Percentiles rank a stretch among this genome's conserved stretches.
phyloP scores from a whole-genome alignment of 1,139 yeast genomes.

The Yamadazyma jaroonii region DNA sequence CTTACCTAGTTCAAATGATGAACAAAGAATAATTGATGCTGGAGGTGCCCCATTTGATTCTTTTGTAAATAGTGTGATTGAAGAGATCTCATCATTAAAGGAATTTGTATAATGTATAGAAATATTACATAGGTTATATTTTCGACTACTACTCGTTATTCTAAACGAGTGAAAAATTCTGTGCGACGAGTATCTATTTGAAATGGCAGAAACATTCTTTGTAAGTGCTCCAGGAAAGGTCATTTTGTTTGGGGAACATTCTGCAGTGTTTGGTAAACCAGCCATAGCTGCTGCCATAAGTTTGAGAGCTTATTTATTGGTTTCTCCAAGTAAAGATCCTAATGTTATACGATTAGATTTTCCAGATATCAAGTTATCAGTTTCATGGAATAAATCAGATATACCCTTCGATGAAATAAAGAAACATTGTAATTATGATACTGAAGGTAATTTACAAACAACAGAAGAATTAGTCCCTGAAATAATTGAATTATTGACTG shows the following conservation, averaged over 20 bases:
- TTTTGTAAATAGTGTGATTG: conserved; percentile 50
- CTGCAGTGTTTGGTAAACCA: conserved; percentile 90
- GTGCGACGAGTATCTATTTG: neutral
- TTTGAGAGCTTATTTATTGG: conserved; percentile 75
- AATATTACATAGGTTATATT: neutral
- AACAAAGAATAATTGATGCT: conserved; percentile 48
- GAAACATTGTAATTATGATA: conserved; percentile 15
- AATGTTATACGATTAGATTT: conserved; percentile 61
- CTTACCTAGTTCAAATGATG: conserved; percentile 61
- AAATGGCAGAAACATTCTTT: conserved; percentile 44
- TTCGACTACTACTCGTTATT: too few relatives aligned
- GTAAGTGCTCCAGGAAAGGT: conserved; percentile 98
- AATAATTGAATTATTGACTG: conserved; percentile 48
- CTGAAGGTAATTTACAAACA: conserved; percentile 35
- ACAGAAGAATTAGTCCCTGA: conserved; percentile 61
- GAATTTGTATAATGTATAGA: conserved; percentile 28
- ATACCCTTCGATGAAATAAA: conserved; percentile 59
- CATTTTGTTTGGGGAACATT: conserved; percentile 94
- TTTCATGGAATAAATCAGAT: conserved; percentile 57
- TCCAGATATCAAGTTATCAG: conserved; percentile 73
- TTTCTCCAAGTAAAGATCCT: conserved; percentile 39
- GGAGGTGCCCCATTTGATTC: conserved; percentile 39
- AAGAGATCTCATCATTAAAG: conserved; percentile 56
- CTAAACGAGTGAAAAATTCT: too few relatives aligned
- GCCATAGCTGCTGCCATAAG: conserved; percentile 90